A percentile compares a stretch with the other conserved stretches of the same genome.
phyloP scores from a whole-genome alignment of 1,284 basidiomycete species.

The Leccinum subrobustum region DNA sequence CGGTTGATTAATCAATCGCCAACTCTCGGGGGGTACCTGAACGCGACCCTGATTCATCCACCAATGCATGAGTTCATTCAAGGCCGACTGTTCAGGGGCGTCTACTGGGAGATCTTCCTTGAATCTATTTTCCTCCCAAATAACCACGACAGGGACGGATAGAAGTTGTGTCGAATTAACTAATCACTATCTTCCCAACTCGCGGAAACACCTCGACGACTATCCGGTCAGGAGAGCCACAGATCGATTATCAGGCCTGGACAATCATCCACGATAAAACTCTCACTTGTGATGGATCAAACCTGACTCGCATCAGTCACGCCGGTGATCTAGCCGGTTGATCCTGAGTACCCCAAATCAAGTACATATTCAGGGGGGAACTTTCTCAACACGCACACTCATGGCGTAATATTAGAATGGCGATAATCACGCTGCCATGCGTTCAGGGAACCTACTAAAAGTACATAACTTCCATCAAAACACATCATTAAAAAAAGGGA shows the following conservation, averaged over 20 bases:
- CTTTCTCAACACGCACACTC: constrained; percentile 12
- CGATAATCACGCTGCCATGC: constrained; percentile 3
- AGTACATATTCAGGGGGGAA: constrained; percentile 13
- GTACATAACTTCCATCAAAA: constrained; percentile 22
- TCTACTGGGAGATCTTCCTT: constrained; percentile 18
- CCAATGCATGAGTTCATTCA: constrained; percentile 24
- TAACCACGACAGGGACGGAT: constrained; percentile 29
- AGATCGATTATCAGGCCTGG: not conserved
- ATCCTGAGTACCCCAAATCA: constrained; percentile 3
- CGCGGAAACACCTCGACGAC: constrained; percentile 18
- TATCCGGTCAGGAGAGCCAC: constrained; percentile 1
- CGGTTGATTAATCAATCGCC: constrained; percentile 21
- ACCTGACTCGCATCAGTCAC: not conserved
- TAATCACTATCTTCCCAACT: constrained; percentile 16
- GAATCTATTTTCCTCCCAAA: constrained; percentile 18
- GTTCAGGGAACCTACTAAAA: constrained; percentile 16
- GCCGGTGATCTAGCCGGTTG: not conserved
- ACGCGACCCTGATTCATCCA: constrained; percentile 32
- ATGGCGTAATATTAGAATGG: constrained; percentile 4
- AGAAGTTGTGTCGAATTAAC: constrained; percentile 15
- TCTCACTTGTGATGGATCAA: not conserved
- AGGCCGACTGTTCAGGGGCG: constrained; percentile 23
- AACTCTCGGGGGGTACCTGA: constrained; percentile 20
- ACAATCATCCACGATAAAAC: not conserved
- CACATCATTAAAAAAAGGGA: constrained; percentile 10